Conservation (phyloP, 192 early-diverging fungal genomes). For the Backusella luteola region DNA sequence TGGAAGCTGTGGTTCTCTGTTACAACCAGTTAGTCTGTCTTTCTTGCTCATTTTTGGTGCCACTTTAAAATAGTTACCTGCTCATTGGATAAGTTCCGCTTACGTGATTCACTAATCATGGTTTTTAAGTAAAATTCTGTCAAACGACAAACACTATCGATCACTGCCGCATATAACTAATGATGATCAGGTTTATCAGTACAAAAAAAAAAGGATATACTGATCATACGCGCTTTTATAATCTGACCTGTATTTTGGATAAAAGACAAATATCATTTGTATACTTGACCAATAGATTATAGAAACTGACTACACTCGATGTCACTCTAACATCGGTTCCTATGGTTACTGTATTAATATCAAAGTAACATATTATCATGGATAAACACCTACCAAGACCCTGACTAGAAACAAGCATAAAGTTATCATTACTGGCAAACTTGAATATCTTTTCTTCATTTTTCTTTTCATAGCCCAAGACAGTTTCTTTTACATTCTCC, state of each 20-base stretch:
- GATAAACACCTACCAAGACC: constrained; percentile 38
- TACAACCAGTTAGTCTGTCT: neutral
- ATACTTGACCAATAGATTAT: constrained; percentile 68
- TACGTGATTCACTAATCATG: constrained; percentile 50
- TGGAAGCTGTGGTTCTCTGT: constrained; percentile 41
- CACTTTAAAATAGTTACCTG: constrained; percentile 38
- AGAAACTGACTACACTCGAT: constrained; percentile 66
- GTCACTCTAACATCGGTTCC: constrained; percentile 56
- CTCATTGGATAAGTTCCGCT: constrained; percentile 37
- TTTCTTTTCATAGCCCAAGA: constrained; percentile 65
- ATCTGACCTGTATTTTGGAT: constrained; percentile 60
- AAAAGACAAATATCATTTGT: constrained; percentile 69
- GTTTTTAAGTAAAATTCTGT: constrained; percentile 62
- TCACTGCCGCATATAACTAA: constrained; percentile 71
- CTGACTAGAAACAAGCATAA: constrained; percentile 56
- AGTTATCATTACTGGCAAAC: constrained; percentile 66
- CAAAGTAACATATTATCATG: neutral
- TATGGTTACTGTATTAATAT: neutral
- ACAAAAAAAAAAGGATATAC: neutral
- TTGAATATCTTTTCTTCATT: constrained; percentile 63
- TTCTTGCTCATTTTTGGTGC: neutral
- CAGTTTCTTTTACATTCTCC: constrained; percentile 67
- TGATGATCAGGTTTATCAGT: neutral
- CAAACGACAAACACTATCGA: constrained; percentile 59
- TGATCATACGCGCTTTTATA: neutral